Percentiles rank a stretch among this genome's conserved stretches.
Evolutionary conservation across 2,329 filamentous ascomycete genomes (phyloP).

Genomic region (Scedosporium minutisporum): DNA sequence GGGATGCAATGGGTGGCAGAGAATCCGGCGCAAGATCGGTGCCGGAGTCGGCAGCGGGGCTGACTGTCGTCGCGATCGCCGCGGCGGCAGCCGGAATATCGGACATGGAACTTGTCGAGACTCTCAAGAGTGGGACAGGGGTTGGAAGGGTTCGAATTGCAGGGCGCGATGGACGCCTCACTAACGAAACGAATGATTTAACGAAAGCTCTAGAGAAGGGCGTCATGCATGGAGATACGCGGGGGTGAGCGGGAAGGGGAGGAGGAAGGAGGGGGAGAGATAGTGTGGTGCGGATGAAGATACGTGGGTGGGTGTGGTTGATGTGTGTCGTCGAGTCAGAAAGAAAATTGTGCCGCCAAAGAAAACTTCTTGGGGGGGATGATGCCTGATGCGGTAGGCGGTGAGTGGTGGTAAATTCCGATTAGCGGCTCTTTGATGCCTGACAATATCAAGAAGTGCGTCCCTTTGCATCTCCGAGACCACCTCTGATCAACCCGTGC

Average conservation of each 20-base stretch:
- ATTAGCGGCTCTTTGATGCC: too few relatives aligned
- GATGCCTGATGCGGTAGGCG: too few relatives aligned
- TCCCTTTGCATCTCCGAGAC: too few relatives aligned
- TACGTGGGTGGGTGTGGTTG: background rate
- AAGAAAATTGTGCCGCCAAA: too few relatives aligned
- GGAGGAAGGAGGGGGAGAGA: background rate
- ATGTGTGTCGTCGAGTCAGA: too few relatives aligned
- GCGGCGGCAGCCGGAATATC: slow-evolving; percentile 7
- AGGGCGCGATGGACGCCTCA: background rate
- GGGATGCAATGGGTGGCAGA: background rate
- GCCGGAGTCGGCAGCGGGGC: slow-evolving; percentile 4
- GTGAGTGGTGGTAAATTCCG: too few relatives aligned
- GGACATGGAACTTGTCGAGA: background rate
- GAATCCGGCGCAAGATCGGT: background rate
- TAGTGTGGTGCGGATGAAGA: background rate
- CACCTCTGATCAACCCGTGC: too few relatives aligned
- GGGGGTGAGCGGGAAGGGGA: background rate
- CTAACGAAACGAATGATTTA: background rate
- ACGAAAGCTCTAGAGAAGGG: background rate
- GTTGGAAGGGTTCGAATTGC: background rate
- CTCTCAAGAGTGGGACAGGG: background rate
- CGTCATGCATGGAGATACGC: background rate
- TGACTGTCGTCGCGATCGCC: slow-evolving; percentile 6
- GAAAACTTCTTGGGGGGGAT: too few relatives aligned
- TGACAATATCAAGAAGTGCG: too few relatives aligned